Base-by-base conservation (phyloP, 805 yeast species). In the Candida vaughaniae region DNA sequence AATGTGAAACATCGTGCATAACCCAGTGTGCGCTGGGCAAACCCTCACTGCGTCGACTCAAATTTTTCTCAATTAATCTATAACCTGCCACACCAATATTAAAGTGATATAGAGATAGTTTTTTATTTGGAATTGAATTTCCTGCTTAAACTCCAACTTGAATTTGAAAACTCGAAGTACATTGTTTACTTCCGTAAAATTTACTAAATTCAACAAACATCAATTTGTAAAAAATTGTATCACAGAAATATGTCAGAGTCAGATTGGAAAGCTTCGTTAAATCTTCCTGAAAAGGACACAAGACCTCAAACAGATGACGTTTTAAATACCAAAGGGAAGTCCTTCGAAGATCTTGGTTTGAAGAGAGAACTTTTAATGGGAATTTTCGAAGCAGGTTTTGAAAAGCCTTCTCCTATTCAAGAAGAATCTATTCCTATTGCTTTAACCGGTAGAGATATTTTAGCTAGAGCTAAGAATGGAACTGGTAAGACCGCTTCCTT, bases 401-500 rank as follows among this genome's bases (percentile, higher is more conserved):
- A 93, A 62, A 88, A 85, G 56, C 99, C 99, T 5, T 86, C 96
- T 20, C 99, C 99, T 14, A 89, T 93, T 58, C 99, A 93, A 65
- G 97, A 91, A 65, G 98, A 90, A 61, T 79, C 95, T 6, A 93
- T 93, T 40, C 99, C 99, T 2, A 87, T 88, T 55, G 96, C 97
- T 0, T 73, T 93, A 30, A 83, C 93, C 38, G 98, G 98, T 35
- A 81, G 96, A 66, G 99, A 93, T 63, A 85, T 93, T 42, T 75
- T 93, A 46, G 99, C 99, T 11, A 79, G 99, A 68, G 98, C 99
- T 29, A 93, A 93, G 61, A 93, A 93, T 65, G 99, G 99, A 46
- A 93, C 99, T 1, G 99, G 99, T 54, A 93, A 93, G 60, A 93
- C 99, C 6, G 99, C 98, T 1, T 95, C 99, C 5, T 93, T 93